Conservation (phyloP, 352 stramenopile genomes). For the Elongisporangium prolatum region DNA sequence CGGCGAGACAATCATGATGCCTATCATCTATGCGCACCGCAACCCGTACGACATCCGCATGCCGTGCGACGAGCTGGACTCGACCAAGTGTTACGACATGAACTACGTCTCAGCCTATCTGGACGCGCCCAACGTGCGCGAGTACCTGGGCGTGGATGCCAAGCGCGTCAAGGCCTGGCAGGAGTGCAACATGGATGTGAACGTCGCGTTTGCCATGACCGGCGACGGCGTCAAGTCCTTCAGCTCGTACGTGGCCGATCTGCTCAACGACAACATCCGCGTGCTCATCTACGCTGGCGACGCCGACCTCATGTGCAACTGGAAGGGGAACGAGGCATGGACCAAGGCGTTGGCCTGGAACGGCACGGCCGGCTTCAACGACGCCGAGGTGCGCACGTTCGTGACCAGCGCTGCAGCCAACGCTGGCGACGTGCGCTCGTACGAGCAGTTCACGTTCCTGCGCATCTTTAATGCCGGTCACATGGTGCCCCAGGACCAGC, state of each 20-base stretch:
- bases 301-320: constrained; percentile 97
- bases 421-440: constrained; percentile 22
- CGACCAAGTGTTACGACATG: constrained; percentile 40
- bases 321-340: constrained; percentile 93
- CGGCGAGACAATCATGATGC: constrained; percentile 23
- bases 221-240: constrained; percentile 92
- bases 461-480: constrained; percentile 47
- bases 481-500: constrained; percentile 48
- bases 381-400: constrained; percentile 16
- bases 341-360: constrained; percentile 90
- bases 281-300: constrained; percentile 97
- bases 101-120: constrained; percentile 38
- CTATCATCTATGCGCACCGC: constrained; percentile 30
- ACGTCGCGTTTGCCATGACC: constrained; percentile 71
- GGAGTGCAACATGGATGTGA: constrained; percentile 91
- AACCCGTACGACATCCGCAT: constrained; percentile 70
- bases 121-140: constrained; percentile 46
- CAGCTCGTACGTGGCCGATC: constrained; percentile 72
- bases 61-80: constrained; percentile 19
- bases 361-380: constrained; percentile 85
- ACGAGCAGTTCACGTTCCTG: constrained; percentile 41
- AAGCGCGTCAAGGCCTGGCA: constrained; percentile 63
- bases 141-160: constrained; percentile 32
- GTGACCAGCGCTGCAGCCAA: constrained; percentile 6
- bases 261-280: constrained; percentile 70